Percentiles rank a stretch among this genome's conserved stretches.
These are phyloP conservation scores for Cercospora canescens DNA, from an alignment of 2,329 filamentous ascomycete species.

Conservation along the genomic window DNA sequence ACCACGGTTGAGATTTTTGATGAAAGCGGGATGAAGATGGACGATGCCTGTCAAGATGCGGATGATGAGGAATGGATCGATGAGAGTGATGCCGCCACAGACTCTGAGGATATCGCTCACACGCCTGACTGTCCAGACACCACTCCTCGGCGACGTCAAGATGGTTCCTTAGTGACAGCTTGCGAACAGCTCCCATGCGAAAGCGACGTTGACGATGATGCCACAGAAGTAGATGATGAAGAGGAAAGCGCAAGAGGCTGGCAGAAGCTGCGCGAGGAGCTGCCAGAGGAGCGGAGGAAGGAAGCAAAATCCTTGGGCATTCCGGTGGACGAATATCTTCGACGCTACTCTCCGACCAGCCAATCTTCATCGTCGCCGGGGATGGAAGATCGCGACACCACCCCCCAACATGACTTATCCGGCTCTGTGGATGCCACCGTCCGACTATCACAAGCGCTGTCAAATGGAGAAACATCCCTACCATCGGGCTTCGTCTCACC, in stretches of 20 bases:
- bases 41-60: constrained; percentile 16
- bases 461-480: constrained; percentile 11
- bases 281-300: constrained; percentile 3
- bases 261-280: constrained; percentile 9
- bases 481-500: constrained; percentile 37
- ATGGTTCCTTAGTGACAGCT: not conserved
- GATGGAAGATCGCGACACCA: not conserved
- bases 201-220: constrained; percentile 1
- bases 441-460: not conserved
- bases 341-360: constrained; percentile 1
- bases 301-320: constrained; percentile 8
- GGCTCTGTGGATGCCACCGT: not conserved
- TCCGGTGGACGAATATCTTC: constrained; percentile 6
- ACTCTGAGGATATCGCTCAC: not conserved
- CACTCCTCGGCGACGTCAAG: not conserved
- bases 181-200: not conserved
- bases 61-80: constrained; percentile 31
- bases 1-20: constrained; percentile 30
- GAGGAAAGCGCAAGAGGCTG: constrained; percentile 9
- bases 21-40: constrained; percentile 25
- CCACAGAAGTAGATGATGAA: constrained; percentile 23
- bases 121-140: not conserved
- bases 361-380: not conserved
- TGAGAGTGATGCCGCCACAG: constrained; percentile 13
- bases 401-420: not conserved